phyloP scores from a whole-genome alignment of 176 grass and related monocot genomes.

The Secale cereale region DNA sequence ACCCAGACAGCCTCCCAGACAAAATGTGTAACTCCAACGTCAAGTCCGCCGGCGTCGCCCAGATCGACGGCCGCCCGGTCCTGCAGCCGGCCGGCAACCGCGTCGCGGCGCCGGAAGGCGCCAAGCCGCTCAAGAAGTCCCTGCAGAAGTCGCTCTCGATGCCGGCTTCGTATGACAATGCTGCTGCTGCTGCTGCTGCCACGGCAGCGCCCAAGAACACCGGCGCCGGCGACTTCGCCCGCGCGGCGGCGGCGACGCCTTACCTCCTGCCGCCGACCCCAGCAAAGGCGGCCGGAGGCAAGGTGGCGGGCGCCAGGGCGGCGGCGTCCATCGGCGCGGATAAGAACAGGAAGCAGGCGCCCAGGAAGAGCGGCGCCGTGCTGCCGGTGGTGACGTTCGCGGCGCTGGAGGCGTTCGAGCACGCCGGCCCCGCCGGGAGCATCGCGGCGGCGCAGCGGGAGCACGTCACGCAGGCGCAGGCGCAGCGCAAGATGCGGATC shows the following conservation, averaged over 20 bases:
- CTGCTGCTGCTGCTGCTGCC: background rate
- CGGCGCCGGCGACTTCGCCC: background rate
- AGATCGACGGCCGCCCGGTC: constrained; percentile 82
- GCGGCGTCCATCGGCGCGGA: background rate
- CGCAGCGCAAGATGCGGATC: constrained; percentile 78
- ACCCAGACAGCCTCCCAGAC: background rate
- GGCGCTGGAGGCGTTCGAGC: constrained; percentile 41
- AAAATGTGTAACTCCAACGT: constrained; percentile 91
- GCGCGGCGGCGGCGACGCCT: background rate
- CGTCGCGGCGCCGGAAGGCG: constrained; percentile 43
- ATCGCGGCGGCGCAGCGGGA: constrained; percentile 67
- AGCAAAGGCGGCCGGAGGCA: background rate
- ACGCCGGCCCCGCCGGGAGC: constrained; percentile 52
- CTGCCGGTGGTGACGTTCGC: constrained; percentile 35
- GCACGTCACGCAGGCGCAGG: constrained; percentile 55
- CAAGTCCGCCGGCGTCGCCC: constrained; percentile 53
- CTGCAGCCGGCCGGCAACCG: constrained; percentile 85
- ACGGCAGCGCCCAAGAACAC: background rate
- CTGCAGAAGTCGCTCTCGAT: constrained; percentile 72
- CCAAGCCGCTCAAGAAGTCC: constrained; percentile 66
- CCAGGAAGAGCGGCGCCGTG: constrained; percentile 9
- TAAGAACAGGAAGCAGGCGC: constrained; percentile 29
- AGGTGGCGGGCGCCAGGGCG: background rate
- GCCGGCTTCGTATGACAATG: constrained; percentile 38
- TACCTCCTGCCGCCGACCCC: constrained; percentile 18